Percentiles rank a stretch among this genome's conserved stretches.
phyloP scores from a whole-genome alignment of 2,329 filamentous ascomycete genomes.

The Claviceps sorghi region DNA sequence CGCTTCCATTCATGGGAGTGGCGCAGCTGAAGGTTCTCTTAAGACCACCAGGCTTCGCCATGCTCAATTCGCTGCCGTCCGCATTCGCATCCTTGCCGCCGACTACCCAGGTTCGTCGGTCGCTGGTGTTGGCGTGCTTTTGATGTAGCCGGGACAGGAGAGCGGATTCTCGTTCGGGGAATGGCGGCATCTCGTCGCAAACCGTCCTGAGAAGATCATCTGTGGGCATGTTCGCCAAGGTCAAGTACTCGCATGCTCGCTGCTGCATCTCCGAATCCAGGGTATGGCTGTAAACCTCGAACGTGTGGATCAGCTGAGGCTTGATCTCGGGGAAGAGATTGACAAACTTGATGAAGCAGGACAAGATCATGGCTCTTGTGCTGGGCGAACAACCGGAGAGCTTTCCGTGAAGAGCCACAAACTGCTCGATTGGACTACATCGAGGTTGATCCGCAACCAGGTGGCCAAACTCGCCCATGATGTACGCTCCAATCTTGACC shows the following conservation, averaged over 20 bases:
- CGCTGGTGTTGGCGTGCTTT: conserved; percentile 82
- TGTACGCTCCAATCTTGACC: conserved; percentile 93
- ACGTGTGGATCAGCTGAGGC: conserved; percentile 79
- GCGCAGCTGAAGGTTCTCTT: conserved; percentile 70
- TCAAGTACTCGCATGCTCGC: conserved; percentile 86
- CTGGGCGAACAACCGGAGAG: conserved; percentile 76
- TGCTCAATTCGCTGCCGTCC: conserved; percentile 62
- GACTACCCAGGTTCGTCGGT: conserved; percentile 96
- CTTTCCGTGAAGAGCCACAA: conserved; percentile 81
- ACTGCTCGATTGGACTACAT: conserved; percentile 94
- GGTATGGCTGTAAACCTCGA: conserved; percentile 84
- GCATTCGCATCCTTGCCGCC: conserved; percentile 88
- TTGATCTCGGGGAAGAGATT: conserved; percentile 98
- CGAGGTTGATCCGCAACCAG: conserved; percentile 82
- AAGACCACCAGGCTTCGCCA: conserved; percentile 67
- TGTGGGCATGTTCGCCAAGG: conserved; percentile 68
- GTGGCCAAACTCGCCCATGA: conserved; percentile 93
- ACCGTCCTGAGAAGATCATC: conserved; percentile 88
- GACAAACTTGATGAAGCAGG: conserved; percentile 93
- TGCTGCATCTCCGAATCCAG: conserved; percentile 93
- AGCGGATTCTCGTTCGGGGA: conserved; percentile 86
- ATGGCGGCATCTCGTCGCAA: conserved; percentile 97
- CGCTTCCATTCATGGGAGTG: conserved; percentile 26
- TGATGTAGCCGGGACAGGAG: conserved; percentile 84
- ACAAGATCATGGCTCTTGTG: conserved; percentile 86